Conservation (phyloP, 306 rosid species). For the Cotoneaster glaucophyllus region DNA sequence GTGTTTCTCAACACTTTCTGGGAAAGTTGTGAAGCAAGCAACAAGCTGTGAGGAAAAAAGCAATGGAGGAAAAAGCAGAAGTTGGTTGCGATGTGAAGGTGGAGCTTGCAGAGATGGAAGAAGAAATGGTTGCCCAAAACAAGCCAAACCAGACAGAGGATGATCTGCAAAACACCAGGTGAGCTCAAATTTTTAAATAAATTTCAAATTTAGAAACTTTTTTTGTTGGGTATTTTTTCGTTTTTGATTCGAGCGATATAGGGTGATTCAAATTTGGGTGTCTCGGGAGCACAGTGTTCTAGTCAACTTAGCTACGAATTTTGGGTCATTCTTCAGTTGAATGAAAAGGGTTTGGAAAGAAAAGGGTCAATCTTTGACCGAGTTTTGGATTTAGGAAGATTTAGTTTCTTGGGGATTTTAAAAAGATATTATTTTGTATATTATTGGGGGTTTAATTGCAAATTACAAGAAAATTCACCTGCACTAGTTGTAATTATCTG, state of each 20-base stretch:
- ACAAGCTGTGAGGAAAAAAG: neutral
- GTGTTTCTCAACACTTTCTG: neutral
- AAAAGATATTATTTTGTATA: neutral
- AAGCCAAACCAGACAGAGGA: neutral
- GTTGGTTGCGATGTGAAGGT: neutral
- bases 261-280: neutral
- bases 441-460: neutral
- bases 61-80: neutral
- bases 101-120: neutral
- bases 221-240: neutral
- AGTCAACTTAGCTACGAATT: neutral
- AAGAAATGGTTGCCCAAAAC: neutral
- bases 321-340: neutral
- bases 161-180: slow-evolving; percentile 8
- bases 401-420: neutral
- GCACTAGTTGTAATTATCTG: neutral
- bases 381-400: neutral
- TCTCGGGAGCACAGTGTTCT: too few relatives aligned
- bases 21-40: neutral
- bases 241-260: neutral
- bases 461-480: neutral
- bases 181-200: neutral
- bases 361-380: neutral
- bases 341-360: neutral
- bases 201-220: neutral